Percentiles rank a stretch among this genome's conserved stretches.
Conservation (phyloP, 179 eudicot genomes). For the Drosera spatulata region DNA sequence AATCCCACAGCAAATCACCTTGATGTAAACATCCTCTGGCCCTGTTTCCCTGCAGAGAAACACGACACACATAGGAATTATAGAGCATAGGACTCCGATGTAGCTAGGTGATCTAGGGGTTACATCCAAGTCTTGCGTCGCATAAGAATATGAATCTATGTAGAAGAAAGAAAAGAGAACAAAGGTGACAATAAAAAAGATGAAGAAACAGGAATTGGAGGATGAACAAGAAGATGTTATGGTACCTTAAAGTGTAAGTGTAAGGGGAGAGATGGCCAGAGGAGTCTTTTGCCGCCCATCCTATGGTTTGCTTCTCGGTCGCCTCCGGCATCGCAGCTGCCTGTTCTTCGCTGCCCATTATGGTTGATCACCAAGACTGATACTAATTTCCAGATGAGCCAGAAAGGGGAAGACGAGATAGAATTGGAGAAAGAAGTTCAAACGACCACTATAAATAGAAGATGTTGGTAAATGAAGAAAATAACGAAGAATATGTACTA, state of each 20-base stretch:
- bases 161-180: background rate
- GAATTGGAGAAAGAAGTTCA: too few species aligned
- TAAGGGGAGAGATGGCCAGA: slow-evolving; percentile 83
- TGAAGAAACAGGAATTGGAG: background rate
- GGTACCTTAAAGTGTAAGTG: slow-evolving; percentile 61
- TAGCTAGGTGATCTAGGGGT: background rate
- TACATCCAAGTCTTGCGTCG: too few species aligned
- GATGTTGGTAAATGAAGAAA: too few species aligned
- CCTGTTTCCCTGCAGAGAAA: slow-evolving; percentile 53
- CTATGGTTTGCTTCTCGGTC: slow-evolving; percentile 41
- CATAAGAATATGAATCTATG: too few species aligned
- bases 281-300: slow-evolving; percentile 88
- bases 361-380: too few species aligned
- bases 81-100: background rate
- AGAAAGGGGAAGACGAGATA: too few species aligned
- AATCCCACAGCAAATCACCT: slow-evolving; percentile 67
- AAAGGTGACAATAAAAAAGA: background rate
- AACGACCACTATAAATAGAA: too few species aligned
- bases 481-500: too few species aligned
- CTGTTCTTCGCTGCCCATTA: too few species aligned
- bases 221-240: background rate
- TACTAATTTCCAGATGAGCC: too few species aligned
- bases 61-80: background rate
- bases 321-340: too few species aligned
- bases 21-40: slow-evolving; percentile 68